Base-by-base conservation (phyloP, 2,329 filamentous ascomycete species). In the Alternaria sp. region DNA sequence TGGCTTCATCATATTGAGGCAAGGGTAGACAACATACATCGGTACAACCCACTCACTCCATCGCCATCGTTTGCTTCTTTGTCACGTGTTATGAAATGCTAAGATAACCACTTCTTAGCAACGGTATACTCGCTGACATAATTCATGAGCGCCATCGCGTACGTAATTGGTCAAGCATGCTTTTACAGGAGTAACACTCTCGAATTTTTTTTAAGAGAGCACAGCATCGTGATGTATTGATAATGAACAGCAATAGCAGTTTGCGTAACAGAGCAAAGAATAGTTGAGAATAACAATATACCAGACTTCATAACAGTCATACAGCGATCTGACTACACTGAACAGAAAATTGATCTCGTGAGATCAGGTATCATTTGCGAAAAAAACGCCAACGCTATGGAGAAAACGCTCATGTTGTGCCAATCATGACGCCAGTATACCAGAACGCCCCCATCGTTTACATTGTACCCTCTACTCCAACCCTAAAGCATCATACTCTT, bases 401-500 rank as follows among this genome's bases (percentile, higher is more conserved):
- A 48, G 29, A 48, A 48, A 34, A 5, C 14, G 31, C 44, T 48
- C 44, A 48, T 36, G 44, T 26, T 31, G 23, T 48, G 14, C 44
- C 29, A 23, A 17, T 4, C 31, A 48, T n/a, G 26, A 48, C 31
- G 44, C 44, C 44, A 8, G 14, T 48, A 36, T 24, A 36, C 44
- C 5, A 39, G 26, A 51, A 60, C 31, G 26, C 52, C 11, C 21
- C 42, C n/a, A 28, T 51, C 33, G 34, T 50, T 23, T 41, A 45
- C 46, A 55, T 60, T 24, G 41, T 39, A 51, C 28, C 21, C 46
- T 45, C n/a, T 34, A 45, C 31, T 28, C 26, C 28, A 31, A 37
- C 45, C 57, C 71, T 64, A 79, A 44, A 80, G 57, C 75, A 80
- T 73, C 78, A 79, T 80, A 62, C 78, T 80, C 66, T 78, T 76